phyloP scores from a whole-genome alignment of 208 protist species.

The Acanthamoeba royreba region DNA sequence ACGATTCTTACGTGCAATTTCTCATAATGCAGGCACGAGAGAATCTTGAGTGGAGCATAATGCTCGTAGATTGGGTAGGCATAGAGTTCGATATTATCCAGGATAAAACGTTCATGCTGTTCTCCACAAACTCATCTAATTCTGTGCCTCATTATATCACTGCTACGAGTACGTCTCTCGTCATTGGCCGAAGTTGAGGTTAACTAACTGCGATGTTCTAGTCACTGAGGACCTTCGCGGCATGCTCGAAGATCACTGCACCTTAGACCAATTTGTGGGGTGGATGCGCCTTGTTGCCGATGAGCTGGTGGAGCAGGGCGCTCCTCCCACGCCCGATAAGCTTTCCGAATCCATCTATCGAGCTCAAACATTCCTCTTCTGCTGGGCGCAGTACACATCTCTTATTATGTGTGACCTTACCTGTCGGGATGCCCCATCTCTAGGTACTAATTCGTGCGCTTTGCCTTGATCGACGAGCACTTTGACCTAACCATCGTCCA shows the following conservation, averaged over 20 bases:
- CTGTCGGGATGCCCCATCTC: background rate
- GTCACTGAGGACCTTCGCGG: constrained; percentile 15
- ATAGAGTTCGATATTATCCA: constrained; percentile 49
- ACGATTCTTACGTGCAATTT: too few species aligned
- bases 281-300: constrained; percentile 39
- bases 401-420: constrained; percentile 43
- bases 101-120: constrained; percentile 34
- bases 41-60: background rate
- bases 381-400: constrained; percentile 34
- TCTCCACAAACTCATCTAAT: background rate
- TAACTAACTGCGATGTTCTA: too few species aligned
- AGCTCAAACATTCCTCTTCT: constrained; percentile 13
- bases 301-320: background rate
- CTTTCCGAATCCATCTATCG: background rate
- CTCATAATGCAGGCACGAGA: background rate
- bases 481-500: too few species aligned
- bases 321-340: background rate
- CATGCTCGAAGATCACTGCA: background rate
- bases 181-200: too few species aligned
- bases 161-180: background rate
- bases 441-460: background rate
- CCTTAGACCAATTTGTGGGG: background rate
- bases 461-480: background rate
- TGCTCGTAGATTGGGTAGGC: constrained; percentile 25
- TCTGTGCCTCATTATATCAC: background rate